These are phyloP conservation scores for Penicillium oxalicum DNA, from an alignment of 2,329 filamentous ascomycete species.

Conservation along the genomic window DNA sequence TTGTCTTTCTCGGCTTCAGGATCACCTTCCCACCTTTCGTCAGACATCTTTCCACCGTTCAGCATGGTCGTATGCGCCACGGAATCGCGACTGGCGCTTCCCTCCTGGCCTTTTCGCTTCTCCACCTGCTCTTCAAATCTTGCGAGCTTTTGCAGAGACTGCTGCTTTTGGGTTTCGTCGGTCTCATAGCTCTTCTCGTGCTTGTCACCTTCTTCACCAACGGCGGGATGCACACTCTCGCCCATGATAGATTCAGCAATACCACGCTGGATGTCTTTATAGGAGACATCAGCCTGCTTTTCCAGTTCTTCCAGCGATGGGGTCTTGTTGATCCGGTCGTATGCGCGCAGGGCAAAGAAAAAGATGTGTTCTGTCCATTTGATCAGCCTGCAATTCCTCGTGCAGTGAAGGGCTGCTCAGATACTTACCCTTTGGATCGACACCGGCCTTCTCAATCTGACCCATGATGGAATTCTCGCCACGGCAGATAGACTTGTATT, in stretches of 20 bases:
- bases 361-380: slow-evolving; percentile 64
- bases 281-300: slow-evolving; percentile 72
- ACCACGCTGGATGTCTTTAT: slow-evolving; percentile 79
- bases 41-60: slow-evolving; percentile 54
- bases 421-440: slow-evolving; percentile 57
- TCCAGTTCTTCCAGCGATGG: slow-evolving; percentile 67
- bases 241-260: slow-evolving; percentile 86
- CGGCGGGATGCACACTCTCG: slow-evolving; percentile 55
- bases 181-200: slow-evolving; percentile 36
- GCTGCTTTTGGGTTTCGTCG: slow-evolving; percentile 32
- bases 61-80: slow-evolving; percentile 81
- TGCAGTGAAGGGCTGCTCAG: not conserved
- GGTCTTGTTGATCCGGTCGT: slow-evolving; percentile 85
- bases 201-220: slow-evolving; percentile 42
- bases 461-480: slow-evolving; percentile 88
- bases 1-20: slow-evolving; percentile 72
- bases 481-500: slow-evolving; percentile 91
- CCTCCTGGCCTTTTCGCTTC: slow-evolving; percentile 17
- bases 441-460: slow-evolving; percentile 64
- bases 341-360: slow-evolving; percentile 88
- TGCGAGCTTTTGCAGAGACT: slow-evolving; percentile 19
- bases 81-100: slow-evolving; percentile 42
- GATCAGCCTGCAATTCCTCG: slow-evolving; percentile 5
- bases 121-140: slow-evolving; percentile 39
- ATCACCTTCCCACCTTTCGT: slow-evolving; percentile 71